These are phyloP conservation scores for Sequoia sempervirens DNA, from an alignment of 75 land plant species.

Conservation along the genomic window DNA sequence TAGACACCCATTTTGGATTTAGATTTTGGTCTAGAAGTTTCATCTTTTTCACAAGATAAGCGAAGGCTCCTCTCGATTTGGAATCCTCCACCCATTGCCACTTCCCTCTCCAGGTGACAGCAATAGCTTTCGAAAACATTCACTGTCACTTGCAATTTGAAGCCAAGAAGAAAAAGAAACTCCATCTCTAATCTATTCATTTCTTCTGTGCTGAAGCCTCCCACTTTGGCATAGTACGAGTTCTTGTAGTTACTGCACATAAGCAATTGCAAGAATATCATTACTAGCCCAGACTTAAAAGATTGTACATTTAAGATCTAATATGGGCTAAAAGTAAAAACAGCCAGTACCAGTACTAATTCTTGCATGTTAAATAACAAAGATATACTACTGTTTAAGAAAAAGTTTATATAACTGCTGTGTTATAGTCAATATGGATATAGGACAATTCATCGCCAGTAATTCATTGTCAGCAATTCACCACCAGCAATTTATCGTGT, in stretches of 20 bases:
- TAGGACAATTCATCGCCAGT: too few relatives aligned
- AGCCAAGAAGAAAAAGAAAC: constrained; percentile 55
- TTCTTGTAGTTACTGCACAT: constrained; percentile 40
- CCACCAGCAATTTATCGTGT: too few relatives aligned
- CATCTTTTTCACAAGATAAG: neutral
- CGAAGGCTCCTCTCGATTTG: constrained; percentile 58
- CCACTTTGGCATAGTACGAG: constrained; percentile 64
- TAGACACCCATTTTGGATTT: neutral
- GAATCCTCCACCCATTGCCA: constrained; percentile 65
- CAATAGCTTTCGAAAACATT: constrained; percentile 81
- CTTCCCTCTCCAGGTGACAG: constrained; percentile 66
- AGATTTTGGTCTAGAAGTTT: neutral
- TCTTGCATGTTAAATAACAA: too few relatives aligned
- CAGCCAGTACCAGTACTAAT: neutral
- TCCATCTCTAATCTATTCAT: constrained; percentile 65
- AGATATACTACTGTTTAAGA: too few relatives aligned
- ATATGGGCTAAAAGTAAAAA: too few relatives aligned
- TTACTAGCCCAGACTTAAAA: neutral
- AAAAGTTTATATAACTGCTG: too few relatives aligned
- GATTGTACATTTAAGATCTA: too few relatives aligned
- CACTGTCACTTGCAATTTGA: constrained; percentile 63
- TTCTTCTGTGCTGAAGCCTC: constrained; percentile 52
- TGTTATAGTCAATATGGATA: too few relatives aligned
- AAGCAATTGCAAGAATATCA: neutral
- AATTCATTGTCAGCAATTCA: too few relatives aligned